phyloP scores from a whole-genome alignment of 306 rosid species.

The Fragaria ananassa region DNA sequence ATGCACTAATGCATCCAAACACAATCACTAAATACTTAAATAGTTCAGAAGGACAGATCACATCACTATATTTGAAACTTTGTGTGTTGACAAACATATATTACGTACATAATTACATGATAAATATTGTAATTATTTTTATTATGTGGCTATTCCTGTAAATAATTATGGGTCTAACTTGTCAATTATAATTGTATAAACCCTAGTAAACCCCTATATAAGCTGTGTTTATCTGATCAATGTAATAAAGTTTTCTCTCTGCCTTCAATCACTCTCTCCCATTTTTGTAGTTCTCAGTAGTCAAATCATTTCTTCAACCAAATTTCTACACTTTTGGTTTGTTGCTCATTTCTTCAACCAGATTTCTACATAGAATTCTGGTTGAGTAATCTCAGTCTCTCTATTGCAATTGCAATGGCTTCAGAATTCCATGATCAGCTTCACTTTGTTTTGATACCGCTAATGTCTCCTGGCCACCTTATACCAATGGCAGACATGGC shows the following conservation, averaged over 20 bases:
- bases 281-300: neutral
- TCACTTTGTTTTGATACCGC: conserved; percentile 28
- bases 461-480: conserved; percentile 29
- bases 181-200: too few relatives aligned
- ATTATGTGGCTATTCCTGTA: too few relatives aligned
- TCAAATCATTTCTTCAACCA: neutral
- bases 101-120: too few relatives aligned
- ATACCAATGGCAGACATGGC: conserved; percentile 32
- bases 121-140: neutral
- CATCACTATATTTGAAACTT: neutral
- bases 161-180: neutral
- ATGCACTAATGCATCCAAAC: neutral
- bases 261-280: neutral
- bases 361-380: too few relatives aligned
- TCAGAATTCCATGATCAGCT: conserved; percentile 8
- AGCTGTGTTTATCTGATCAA: neutral
- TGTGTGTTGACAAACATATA: neutral
- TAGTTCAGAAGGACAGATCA: neutral
- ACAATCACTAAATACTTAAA: too few relatives aligned
- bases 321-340: neutral
- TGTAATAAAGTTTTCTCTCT: neutral
- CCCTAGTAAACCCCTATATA: too few relatives aligned
- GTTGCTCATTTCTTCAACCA: neutral
- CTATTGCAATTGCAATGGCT: conserved; percentile 11
- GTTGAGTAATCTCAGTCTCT: neutral